These are phyloP conservation scores for Nakazawaea wyomingensis DNA, from an alignment of 805 yeast species.

Conservation along the genomic window DNA sequence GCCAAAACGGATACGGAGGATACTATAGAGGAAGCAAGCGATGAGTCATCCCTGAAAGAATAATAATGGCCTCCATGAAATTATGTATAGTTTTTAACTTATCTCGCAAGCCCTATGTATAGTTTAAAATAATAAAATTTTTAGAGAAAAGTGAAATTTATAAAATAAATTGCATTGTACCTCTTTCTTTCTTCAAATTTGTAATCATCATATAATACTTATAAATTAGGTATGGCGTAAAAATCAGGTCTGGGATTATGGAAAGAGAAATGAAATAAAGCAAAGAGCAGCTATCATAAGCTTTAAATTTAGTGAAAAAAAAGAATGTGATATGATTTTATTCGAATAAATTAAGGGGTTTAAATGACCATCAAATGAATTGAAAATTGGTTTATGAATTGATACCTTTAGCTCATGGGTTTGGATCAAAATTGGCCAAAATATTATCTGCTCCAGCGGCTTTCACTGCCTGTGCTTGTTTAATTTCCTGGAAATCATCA, in stretches of 20 bases:
- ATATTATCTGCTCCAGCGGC: constrained; percentile 9
- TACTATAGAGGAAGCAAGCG: constrained; percentile 10
- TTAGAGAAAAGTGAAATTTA: too few species aligned
- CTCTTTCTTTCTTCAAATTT: too few species aligned
- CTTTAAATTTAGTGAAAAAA: too few species aligned
- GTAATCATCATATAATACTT: too few species aligned
- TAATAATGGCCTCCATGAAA: not conserved
- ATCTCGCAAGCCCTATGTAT: not conserved
- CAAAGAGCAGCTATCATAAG: too few species aligned
- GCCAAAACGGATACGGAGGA: constrained; percentile 7
- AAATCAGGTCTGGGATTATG: too few species aligned
- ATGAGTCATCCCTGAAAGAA: constrained; percentile 9
- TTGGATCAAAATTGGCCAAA: constrained; percentile 15
- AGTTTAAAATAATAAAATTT: too few species aligned
- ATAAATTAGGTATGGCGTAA: too few species aligned
- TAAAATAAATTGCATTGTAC: too few species aligned
- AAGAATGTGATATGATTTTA: too few species aligned
- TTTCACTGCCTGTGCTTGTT: constrained; percentile 6
- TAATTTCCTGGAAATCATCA: constrained; percentile 29
- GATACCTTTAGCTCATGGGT: too few species aligned
- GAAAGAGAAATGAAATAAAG: too few species aligned
- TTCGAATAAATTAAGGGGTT: not conserved
- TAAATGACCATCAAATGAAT: not conserved
- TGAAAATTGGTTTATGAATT: not conserved
- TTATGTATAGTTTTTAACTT: not conserved